A percentile compares a stretch with the other conserved stretches of the same genome.
Evolutionary conservation across 345 rosid species (phyloP).

Genomic region (Rubroshorea leprosula): DNA sequence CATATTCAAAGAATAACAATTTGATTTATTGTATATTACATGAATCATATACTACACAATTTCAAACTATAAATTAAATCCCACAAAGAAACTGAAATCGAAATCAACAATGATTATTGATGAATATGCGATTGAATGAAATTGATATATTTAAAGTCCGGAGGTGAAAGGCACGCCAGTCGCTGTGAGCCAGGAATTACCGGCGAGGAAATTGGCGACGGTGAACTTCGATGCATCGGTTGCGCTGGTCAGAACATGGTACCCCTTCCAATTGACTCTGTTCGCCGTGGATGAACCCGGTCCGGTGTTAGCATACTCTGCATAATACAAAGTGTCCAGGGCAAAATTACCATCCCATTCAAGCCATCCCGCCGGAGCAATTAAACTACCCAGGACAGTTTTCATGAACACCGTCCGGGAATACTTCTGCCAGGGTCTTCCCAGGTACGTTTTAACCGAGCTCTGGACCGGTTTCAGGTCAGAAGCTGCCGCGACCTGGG

Average conservation of each 20-base stretch:
- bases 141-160: conserved; percentile 29
- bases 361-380: conserved; percentile 47
- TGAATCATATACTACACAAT: not conserved
- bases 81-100: not conserved
- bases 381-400: conserved; percentile 37
- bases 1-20: not conserved
- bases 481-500: conserved; percentile 35
- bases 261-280: conserved; percentile 46
- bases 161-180: conserved; percentile 41
- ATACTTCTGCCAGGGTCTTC: conserved; percentile 45
- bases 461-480: conserved; percentile 37
- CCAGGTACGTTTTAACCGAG: conserved; percentile 41
- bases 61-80: too few species aligned
- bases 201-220: conserved; percentile 34
- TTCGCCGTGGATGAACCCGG: conserved; percentile 33
- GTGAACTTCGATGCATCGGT: conserved; percentile 40
- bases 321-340: conserved; percentile 42
- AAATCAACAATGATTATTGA: too few species aligned
- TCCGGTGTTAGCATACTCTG: conserved; percentile 41
- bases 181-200: conserved; percentile 39
- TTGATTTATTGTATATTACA: not conserved
- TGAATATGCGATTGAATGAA: too few species aligned
- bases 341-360: conserved; percentile 47
- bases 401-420: conserved; percentile 38
- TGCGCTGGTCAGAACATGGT: conserved; percentile 29